Evolutionary conservation across 1,284 basidiomycete species (phyloP), one percentile per base, ranked within the genome.

Genomic region (Cystobasidium pallidum): DNA sequence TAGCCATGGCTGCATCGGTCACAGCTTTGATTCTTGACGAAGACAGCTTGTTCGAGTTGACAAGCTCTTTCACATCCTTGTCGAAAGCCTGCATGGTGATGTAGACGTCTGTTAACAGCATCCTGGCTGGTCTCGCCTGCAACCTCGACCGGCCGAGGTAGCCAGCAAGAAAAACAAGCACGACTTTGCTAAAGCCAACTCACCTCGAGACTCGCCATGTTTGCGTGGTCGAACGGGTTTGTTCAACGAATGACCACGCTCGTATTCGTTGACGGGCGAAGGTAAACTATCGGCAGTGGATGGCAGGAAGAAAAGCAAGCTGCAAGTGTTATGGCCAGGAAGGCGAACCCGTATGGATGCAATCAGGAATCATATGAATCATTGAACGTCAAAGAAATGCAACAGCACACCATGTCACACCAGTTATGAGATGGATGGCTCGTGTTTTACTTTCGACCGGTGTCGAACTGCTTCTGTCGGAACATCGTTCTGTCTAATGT

Each of bases 41-140:
- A 24, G 92, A 94, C 67, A 94, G 82, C 70, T 91, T 86, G 81
- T 91, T 92, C 72, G 88, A 88, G 71, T 85, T 84, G 64, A 95
- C 88, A 47, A 91, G 86, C 77, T 90, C 87, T 80, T 89, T 90
- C 72, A 95, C 82, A 58, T 88, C 84, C 47, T 85, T 80, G 81
- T 93, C 90, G 78, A 94, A 94, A 67, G 86, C 86, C 91, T 93
- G 75, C 30, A 39, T 6, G 59, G 34, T 3, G 24, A 3, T 24
- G 59, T 21, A 43, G 13, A 41, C 26, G 30, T n/a, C 34, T 41
- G 6, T 7, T 39, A 62, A 45, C 59, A 62, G 30, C 28, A 36
- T 39, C 36, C 43, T 15, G 15, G 43, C 43, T 17, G 43, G 3
- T 45, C 15, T 19, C 43, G 43, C 43, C 19, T 45, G 43, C 19